phyloP scores from a whole-genome alignment of 2,329 filamentous ascomycete species.

The Fusarium zealandicum region DNA sequence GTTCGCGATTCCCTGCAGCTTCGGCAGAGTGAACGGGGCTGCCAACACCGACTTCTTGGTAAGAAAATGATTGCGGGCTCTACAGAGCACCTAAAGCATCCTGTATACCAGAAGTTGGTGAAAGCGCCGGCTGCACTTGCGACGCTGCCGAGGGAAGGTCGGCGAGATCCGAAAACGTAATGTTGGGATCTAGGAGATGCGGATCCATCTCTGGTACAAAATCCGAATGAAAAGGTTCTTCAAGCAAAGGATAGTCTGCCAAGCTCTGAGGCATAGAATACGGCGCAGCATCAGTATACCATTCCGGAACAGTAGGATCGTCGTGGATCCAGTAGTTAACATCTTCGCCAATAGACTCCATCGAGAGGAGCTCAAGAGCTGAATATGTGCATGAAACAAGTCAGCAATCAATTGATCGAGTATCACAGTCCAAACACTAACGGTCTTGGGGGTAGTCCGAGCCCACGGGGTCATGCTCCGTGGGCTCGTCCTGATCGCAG shows the following conservation, averaged over 20 bases:
- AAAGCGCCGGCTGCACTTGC: neutral
- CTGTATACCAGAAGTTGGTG: slow-evolving; percentile 8
- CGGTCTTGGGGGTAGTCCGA: slow-evolving; percentile 23
- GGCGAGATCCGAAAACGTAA: neutral
- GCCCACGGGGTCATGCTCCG: slow-evolving; percentile 19
- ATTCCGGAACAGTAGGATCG: too few species aligned
- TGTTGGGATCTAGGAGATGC: neutral
- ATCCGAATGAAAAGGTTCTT: neutral
- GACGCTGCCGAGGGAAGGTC: neutral
- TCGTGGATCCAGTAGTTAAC: too few species aligned
- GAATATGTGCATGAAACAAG: too few species aligned
- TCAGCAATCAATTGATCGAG: too few species aligned
- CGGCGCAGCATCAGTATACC: too few species aligned
- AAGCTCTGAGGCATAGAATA: neutral
- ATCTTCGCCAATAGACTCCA: too few species aligned
- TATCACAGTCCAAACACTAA: slow-evolving; percentile 17
- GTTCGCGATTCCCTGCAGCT: neutral
- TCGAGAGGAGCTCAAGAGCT: too few species aligned
- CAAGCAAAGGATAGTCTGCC: neutral
- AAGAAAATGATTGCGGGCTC: slow-evolving; percentile 12
- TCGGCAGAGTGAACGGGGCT: neutral
- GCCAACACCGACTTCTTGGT: slow-evolving; percentile 1
- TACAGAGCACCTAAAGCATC: slow-evolving; percentile 20
- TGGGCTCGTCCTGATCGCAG: slow-evolving; percentile 23
- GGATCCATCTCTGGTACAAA: slow-evolving; percentile 1